phyloP scores from a whole-genome alignment of 23 red algal species.

The Gracilaria caudata region DNA sequence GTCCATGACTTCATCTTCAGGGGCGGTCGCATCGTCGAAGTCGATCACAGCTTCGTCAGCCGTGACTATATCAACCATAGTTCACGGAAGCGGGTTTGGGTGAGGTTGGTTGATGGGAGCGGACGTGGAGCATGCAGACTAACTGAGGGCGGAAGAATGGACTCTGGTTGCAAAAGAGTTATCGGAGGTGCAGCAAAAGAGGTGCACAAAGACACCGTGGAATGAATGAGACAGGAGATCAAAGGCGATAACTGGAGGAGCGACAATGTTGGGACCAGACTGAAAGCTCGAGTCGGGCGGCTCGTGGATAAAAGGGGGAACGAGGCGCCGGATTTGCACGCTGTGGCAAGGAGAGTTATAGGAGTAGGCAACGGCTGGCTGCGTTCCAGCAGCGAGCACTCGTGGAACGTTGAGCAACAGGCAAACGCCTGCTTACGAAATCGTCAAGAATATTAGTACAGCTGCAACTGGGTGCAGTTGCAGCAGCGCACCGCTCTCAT shows the following conservation, averaged over 20 bases:
- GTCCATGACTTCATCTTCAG: slow-evolving; percentile 27
- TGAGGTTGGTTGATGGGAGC: neutral
- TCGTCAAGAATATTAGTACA: too few species aligned
- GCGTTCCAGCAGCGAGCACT: slow-evolving; percentile 21
- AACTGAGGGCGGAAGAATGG: neutral
- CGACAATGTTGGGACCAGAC: neutral
- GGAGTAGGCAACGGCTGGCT: neutral
- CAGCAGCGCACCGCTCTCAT: slow-evolving; percentile 5
- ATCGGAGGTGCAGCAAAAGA: neutral
- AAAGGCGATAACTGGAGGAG: neutral
- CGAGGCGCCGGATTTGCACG: neutral
- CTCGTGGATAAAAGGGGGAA: neutral
- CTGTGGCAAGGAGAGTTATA: neutral
- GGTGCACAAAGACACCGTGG: neutral
- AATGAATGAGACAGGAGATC: neutral
- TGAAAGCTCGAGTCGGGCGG: neutral
- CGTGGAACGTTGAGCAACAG: neutral
- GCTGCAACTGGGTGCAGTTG: neutral
- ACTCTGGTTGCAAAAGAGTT: neutral
- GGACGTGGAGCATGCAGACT: neutral
- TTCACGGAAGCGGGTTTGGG: neutral
- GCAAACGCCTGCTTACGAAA: too few species aligned
- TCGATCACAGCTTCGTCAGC: slow-evolving; percentile 19
- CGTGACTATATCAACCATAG: neutral
- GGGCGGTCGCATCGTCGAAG: slow-evolving; percentile 29